phyloP scores from a whole-genome alignment of 805 yeast species.

The Metschnikowia matae region DNA sequence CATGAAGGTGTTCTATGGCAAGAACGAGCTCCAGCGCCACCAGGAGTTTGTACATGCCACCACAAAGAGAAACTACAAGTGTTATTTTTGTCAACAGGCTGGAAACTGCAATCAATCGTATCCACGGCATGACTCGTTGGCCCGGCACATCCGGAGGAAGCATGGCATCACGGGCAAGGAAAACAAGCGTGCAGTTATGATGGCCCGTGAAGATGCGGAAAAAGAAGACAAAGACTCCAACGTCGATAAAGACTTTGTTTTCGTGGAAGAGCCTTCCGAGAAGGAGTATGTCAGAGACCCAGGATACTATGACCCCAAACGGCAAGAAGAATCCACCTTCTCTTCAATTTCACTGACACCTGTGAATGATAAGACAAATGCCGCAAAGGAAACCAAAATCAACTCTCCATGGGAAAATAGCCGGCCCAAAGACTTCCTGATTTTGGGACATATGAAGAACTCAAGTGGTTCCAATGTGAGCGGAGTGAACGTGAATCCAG shows the following conservation, averaged over 20 bases:
- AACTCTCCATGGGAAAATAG: background rate
- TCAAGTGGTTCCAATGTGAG: background rate
- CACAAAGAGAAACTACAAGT: conserved; percentile 37
- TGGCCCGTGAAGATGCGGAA: conserved; percentile 41
- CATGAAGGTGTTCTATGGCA: conserved; percentile 40
- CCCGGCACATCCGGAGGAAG: conserved; percentile 41
- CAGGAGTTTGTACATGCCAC: conserved; percentile 47
- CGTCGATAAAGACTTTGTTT: background rate
- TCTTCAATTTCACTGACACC: background rate
- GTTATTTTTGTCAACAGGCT: conserved; percentile 34
- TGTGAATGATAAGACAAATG: background rate
- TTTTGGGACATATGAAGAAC: conserved; percentile 1
- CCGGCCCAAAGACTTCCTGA: background rate
- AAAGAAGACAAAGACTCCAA: conserved; percentile 1
- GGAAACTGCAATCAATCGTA: conserved; percentile 36
- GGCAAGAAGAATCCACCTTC: background rate
- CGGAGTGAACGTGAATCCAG: background rate
- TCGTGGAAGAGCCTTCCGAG: background rate
- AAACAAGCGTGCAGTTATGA: conserved; percentile 41
- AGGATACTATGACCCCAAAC: background rate
- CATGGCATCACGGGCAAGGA: conserved; percentile 44
- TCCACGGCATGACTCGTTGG: conserved; percentile 42
- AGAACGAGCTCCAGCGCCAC: conserved; percentile 40
- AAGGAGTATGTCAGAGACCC: background rate
- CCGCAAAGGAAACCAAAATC: background rate